A percentile compares a stretch with the other conserved stretches of the same genome.
phyloP scores from a whole-genome alignment of 2,329 filamentous ascomycete species.

The Capronia coronata region DNA sequence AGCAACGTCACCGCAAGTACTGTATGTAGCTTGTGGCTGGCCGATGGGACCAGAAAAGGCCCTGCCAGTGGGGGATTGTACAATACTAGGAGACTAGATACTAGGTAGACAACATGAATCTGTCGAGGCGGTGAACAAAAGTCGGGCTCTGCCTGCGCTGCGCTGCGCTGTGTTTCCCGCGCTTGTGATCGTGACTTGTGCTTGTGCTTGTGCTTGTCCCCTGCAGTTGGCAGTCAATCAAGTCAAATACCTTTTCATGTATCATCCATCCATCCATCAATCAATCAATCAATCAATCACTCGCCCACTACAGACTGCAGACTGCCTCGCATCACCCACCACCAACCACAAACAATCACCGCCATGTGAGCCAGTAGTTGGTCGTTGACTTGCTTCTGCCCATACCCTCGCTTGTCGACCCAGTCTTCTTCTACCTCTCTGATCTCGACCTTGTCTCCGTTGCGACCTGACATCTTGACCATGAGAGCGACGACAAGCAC shows the following conservation, averaged over 20 bases:
- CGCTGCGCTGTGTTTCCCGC: neutral
- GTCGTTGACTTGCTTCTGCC: neutral
- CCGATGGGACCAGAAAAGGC: neutral
- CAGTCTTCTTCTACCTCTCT: neutral
- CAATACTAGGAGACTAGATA: too few relatives aligned
- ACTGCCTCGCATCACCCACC: neutral
- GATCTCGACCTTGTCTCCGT: neutral
- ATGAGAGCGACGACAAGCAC: conserved; percentile 15
- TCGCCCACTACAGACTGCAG: too few relatives aligned
- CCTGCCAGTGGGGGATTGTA: neutral
- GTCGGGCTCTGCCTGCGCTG: neutral
- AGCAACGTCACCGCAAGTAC: neutral
- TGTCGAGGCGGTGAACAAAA: neutral
- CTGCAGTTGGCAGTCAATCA: too few relatives aligned
- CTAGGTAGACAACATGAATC: too few relatives aligned
- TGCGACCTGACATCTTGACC: conserved; percentile 4
- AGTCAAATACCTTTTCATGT: too few relatives aligned
- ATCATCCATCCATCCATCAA: neutral
- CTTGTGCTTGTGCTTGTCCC: neutral
- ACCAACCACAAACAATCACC: neutral
- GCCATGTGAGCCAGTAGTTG: neutral
- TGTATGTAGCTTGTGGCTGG: neutral
- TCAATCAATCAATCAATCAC: neutral
- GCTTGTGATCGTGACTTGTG: neutral
- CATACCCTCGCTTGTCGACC: neutral